Evolutionary conservation across 805 yeast genomes (phyloP), one percentile per base, ranked within the genome.

Genomic region (Yamadazyma ubonensis): DNA sequence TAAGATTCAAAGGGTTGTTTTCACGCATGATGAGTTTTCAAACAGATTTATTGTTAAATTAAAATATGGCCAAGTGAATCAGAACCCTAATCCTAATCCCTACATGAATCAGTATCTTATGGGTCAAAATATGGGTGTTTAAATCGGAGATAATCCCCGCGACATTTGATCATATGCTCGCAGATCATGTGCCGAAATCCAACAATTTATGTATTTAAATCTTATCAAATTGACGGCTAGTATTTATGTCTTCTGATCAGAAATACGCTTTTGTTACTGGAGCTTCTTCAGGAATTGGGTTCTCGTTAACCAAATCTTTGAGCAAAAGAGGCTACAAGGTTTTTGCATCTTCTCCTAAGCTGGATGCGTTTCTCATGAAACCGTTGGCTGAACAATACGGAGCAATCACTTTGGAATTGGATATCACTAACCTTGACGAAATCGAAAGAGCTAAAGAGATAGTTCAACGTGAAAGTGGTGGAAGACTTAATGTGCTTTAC

Each of bases 281-380:
- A 4, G 76, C 74, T 1, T 70, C 76, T 0, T 70, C 77, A 0
- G 78, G 78, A 2, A 74, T 74, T 33, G 79, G 79, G 2, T 69
- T 52, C 42, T 63, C 68, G 5, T 53, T 67, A 9, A 64, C 75
- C 18, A 54, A 59, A 17, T 75, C 68, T 38, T 56, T 75, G 21
- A 73, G 70, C 16, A 44, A 54, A 15, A 59, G 65, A 33, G 76
- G 75, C 0, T 74, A 64, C 48, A 51, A 46, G 14, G 64, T 67
- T 6, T 60, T 55, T 39, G 71, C 68, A 5, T 50, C 65, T 16
- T 66, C 67, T n/a, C 58, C 67, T 18, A 48, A 53, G 12, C 39
- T 53, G 7, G 53, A 49, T 11, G 46, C 40, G 32, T 29, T 30
- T 14, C 21, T 28, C 17, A 52, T 68, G 66, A 49, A 50, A 15